Evolutionary conservation across 2,329 filamentous ascomycete genomes (phyloP).

Genomic region (Xylariaceae sp.): DNA sequence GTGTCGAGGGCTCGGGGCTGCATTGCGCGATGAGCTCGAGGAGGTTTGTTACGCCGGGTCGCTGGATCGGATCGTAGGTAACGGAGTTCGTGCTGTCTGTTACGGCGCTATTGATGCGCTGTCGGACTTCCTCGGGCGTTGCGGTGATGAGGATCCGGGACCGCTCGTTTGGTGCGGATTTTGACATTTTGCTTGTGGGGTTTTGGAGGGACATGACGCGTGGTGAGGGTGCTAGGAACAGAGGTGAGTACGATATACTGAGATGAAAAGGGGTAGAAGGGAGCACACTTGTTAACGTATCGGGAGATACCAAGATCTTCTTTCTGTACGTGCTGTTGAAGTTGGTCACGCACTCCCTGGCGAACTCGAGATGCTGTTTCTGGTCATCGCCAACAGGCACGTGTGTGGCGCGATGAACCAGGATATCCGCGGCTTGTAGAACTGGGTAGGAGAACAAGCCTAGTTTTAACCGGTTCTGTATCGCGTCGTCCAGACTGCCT

Average conservation of each 20-base stretch:
- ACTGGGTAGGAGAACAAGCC: constrained; percentile 96
- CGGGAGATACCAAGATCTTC: constrained; percentile 55
- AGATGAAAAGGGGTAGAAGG: neutral
- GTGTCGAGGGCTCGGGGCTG: constrained; percentile 35
- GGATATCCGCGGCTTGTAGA: constrained; percentile 87
- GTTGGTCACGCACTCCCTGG: constrained; percentile 75
- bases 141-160: constrained; percentile 85
- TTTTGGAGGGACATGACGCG: constrained; percentile 85
- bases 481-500: constrained; percentile 51
- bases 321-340: constrained; percentile 70
- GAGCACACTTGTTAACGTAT: constrained; percentile 63
- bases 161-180: constrained; percentile 65
- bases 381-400: constrained; percentile 98
- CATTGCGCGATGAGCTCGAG: constrained; percentile 74
- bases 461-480: constrained; percentile 61
- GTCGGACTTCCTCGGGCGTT: constrained; percentile 52
- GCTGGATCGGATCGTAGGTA: constrained; percentile 61
- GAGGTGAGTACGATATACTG: neutral
- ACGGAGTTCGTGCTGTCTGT: constrained; percentile 68
- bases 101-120: constrained; percentile 66
- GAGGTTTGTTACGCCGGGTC: constrained; percentile 85
- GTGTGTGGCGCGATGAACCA: constrained; percentile 86
- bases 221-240: constrained; percentile 60
- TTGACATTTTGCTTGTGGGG: constrained; percentile 87
- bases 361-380: constrained; percentile 87